Evolutionary conservation across 228 moss, liverwort and hornwort species (phyloP), one percentile per base, ranked within the genome.

Genomic region (Sphagnum magellanicum): DNA sequence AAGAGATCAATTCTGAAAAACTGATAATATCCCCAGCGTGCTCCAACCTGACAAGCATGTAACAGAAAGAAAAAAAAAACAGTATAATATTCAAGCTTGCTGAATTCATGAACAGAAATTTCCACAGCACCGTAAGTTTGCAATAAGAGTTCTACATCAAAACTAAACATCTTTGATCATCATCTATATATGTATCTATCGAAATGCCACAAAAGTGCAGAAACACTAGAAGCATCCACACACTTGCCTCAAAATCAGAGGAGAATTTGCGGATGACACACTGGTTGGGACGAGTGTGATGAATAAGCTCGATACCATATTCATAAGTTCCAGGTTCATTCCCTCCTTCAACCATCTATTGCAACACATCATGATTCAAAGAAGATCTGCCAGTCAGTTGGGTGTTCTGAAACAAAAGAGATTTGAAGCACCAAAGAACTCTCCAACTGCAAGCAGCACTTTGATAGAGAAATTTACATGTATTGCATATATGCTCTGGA

Each of bases 11-110:
- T 82, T 48, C 84, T 72, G 72, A 84, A 82, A 65, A 84, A 88
- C 63, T 88, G 88, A 68, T 88, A 88, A 60, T 88, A 88, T 48
- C 88, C 88, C 88, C 84, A 88, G 58, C 88, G 84, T 59, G 88
- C 88, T 48, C 88, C 88, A 65, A 72, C 80, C 88, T 88, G 84
- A 60, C 16, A 48, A 50, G 5, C 57, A 13, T 14, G 49, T 49
- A 46, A 72, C 16, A 7, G 61, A 32, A 32, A 32, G 32, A 32
- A 32, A 32, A 32, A 32, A 32, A 32, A 2, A 32, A 65, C 6
- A 32, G 0, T 47, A 1, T 49, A 49, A 8, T 14, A 65, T 65
- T 16, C 65, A 65, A 6, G 4, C 16, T 8, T 47, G n/a, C 13
- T 32, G 32, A 32, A 32, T 32, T 32, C 32, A 32, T 3, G 32